Conservation (phyloP, 768 basidiomycete genomes). For the Ephemerocybe angulata region DNA sequence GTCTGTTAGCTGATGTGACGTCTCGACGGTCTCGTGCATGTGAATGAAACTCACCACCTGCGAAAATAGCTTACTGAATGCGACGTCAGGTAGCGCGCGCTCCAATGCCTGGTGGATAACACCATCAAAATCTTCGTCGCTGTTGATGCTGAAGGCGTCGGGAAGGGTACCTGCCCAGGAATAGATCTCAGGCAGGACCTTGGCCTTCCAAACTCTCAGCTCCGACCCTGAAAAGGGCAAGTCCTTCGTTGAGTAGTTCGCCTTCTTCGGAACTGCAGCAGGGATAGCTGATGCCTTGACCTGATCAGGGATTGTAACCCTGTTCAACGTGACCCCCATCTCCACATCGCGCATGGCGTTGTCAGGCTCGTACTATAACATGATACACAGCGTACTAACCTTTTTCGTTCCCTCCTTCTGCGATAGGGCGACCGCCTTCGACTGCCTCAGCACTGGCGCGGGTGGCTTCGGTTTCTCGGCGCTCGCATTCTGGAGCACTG, state of each 20-base stretch:
- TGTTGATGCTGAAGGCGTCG: neutral
- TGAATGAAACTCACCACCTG: neutral
- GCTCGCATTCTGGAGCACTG: no score
- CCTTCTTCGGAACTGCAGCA: neutral
- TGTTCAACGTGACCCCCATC: neutral
- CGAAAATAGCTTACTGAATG: neutral
- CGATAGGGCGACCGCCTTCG: no score
- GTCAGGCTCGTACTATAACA: neutral
- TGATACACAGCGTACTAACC: neutral
- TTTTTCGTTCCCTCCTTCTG: neutral
- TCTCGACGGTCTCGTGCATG: no score
- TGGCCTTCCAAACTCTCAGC: neutral
- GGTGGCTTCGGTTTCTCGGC: no score
- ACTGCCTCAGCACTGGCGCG: no score
- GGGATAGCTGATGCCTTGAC: neutral
- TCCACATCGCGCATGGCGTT: no score
- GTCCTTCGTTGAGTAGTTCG: neutral
- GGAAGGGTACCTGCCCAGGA: neutral
- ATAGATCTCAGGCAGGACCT: neutral
- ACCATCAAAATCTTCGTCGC: neutral
- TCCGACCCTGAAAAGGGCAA: neutral
- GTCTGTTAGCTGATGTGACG: neutral
- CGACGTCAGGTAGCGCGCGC: neutral
- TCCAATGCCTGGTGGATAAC: constrained; percentile 1
- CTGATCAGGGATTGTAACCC: neutral